Evolutionary conservation across 2,329 filamentous ascomycete species (phyloP).

Genomic region (Pyricularia sp.): DNA sequence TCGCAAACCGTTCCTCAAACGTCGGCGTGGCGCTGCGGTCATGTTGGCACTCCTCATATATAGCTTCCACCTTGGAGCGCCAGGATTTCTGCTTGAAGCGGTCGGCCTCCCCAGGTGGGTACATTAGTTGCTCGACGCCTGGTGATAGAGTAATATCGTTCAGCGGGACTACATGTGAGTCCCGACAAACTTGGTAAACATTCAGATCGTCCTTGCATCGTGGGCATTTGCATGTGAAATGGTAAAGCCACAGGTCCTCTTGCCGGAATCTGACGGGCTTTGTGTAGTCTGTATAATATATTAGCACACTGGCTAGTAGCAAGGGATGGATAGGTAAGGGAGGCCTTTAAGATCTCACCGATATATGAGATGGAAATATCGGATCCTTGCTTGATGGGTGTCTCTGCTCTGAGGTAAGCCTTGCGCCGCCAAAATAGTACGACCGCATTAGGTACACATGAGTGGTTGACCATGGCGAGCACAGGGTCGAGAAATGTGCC

Average conservation of each 20-base stretch:
- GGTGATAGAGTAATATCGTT: slow-evolving; percentile 36
- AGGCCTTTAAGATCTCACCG: slow-evolving; percentile 26
- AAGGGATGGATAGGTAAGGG: neutral
- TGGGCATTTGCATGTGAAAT: slow-evolving; percentile 41
- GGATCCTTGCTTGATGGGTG: slow-evolving; percentile 37
- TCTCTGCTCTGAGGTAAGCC: slow-evolving; percentile 40
- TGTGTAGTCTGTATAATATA: slow-evolving; percentile 31
- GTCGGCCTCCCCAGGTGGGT: slow-evolving; percentile 20
- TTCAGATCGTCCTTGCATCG: slow-evolving; percentile 42
- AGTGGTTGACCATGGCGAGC: slow-evolving; percentile 53
- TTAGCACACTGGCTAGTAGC: neutral
- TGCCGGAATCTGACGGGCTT: slow-evolving; percentile 32
- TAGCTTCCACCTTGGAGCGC: slow-evolving; percentile 16
- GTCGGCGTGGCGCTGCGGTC: slow-evolving; percentile 9
- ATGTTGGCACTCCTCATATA: slow-evolving; percentile 19
- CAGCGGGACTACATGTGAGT: slow-evolving; percentile 28
- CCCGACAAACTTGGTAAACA: slow-evolving; percentile 40
- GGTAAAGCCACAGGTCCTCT: slow-evolving; percentile 35
- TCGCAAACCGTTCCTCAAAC: slow-evolving; percentile 9
- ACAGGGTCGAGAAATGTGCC: slow-evolving; percentile 47
- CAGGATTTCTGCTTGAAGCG: slow-evolving; percentile 17
- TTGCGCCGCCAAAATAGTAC: slow-evolving; percentile 44
- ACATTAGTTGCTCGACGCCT: slow-evolving; percentile 22
- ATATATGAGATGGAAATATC: slow-evolving; percentile 55
- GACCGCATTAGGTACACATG: slow-evolving; percentile 50